Conservation (phyloP, 163 green algal genomes). For the Volvox carteri region DNA sequence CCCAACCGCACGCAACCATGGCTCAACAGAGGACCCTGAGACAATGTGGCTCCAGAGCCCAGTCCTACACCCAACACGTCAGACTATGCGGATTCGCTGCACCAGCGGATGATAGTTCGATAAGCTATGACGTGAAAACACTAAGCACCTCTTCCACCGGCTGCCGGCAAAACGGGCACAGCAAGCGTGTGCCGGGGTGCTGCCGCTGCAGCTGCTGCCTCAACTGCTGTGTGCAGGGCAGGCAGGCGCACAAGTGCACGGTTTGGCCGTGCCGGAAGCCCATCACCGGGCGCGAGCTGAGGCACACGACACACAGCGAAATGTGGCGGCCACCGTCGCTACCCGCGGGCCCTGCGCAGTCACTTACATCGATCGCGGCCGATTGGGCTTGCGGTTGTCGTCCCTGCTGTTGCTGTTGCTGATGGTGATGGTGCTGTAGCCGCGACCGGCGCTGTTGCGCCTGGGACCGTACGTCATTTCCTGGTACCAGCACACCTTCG, state of each 20-base stretch:
- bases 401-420: background rate
- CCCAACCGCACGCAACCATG: too few species aligned
- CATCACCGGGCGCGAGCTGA: background rate
- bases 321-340: background rate
- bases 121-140: slow-evolving; percentile 3
- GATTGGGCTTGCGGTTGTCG: background rate
- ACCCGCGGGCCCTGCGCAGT: background rate
- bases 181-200: background rate
- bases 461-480: too few species aligned
- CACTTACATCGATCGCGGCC: background rate
- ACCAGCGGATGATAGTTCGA: too few species aligned
- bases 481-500: too few species aligned
- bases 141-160: slow-evolving; percentile 29
- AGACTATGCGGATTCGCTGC: too few species aligned
- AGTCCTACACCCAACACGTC: too few species aligned
- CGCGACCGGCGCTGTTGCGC: too few species aligned
- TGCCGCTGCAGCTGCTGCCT: background rate
- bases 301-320: slow-evolving; percentile 5
- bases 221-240: slow-evolving; percentile 3
- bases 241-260: slow-evolving; percentile 47
- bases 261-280: slow-evolving; percentile 39
- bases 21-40: too few species aligned
- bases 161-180: slow-evolving; percentile 43
- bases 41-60: too few species aligned
- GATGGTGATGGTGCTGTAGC: background rate